phyloP scores from a whole-genome alignment of 176 grass and related monocot species.

The Carex kokanica region DNA sequence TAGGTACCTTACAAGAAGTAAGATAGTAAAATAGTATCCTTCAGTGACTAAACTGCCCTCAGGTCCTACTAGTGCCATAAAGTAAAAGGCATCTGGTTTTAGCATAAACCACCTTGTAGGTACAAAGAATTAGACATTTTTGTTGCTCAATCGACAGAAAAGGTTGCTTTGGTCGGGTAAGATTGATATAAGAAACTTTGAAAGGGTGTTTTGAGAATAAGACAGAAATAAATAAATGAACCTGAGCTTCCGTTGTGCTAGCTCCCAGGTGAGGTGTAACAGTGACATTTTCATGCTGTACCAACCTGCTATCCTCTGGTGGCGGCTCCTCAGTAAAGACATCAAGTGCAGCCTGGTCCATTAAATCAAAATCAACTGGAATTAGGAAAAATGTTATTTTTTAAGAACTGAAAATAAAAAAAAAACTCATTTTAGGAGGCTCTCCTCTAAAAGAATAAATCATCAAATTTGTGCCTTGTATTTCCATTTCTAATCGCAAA shows the following conservation, averaged over 20 bases:
- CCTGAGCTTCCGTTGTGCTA: constrained; percentile 93
- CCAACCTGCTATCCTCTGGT: constrained; percentile 57
- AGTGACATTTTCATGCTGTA: constrained; percentile 87
- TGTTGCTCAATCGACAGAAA: background rate
- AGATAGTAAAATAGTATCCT: background rate
- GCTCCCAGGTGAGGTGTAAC: constrained; percentile 86
- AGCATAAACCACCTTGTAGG: background rate
- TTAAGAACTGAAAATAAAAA: constrained; percentile 4
- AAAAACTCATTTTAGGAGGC: background rate
- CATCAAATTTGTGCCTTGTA: background rate
- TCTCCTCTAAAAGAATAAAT: background rate
- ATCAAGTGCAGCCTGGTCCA: constrained; percentile 82
- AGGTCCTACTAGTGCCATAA: background rate
- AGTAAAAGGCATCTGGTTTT: background rate
- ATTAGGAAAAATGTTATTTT: constrained; percentile 17
- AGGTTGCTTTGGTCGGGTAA: background rate
- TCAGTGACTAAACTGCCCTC: background rate
- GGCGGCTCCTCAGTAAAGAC: constrained; percentile 88
- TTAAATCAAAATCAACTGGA: constrained; percentile 27
- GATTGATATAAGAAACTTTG: background rate
- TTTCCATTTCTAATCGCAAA: background rate
- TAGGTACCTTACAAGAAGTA: background rate
- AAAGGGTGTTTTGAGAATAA: background rate
- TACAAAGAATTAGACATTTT: background rate
- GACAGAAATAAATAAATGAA: constrained; percentile 23